A percentile compares a stretch with the other conserved stretches of the same genome.
Conservation (phyloP, 2,329 filamentous ascomycete genomes). For the Rhytidhysteron rufulum region DNA sequence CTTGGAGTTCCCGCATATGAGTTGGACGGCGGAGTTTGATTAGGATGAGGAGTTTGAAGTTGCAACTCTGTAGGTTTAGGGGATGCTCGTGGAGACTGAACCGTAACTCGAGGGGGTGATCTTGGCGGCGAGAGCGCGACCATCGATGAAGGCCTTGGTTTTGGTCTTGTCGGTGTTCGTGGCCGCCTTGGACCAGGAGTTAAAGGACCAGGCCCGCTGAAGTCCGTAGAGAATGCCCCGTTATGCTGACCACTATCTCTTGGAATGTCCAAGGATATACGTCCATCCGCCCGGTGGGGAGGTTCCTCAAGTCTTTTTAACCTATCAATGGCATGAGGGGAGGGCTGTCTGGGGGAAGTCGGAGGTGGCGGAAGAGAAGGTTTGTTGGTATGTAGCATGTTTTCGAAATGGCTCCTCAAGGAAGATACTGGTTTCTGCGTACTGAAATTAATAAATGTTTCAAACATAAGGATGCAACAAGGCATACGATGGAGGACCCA, state of each 20-base stretch:
- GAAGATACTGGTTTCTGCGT: conserved; percentile 75
- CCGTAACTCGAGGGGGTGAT: conserved; percentile 62
- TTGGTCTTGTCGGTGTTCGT: conserved; percentile 30
- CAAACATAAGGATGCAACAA: too few species aligned
- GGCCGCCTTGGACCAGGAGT: conserved; percentile 36
- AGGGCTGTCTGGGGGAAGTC: conserved; percentile 22
- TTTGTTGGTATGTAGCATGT: conserved; percentile 53
- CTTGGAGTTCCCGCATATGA: conserved; percentile 17
- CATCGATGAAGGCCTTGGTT: conserved; percentile 47
- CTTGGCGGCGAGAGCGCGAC: conserved; percentile 45
- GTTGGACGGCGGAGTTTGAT: conserved; percentile 19
- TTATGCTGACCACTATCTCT: conserved; percentile 20
- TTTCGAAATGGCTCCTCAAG: conserved; percentile 76
- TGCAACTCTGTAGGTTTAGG: conserved; percentile 44
- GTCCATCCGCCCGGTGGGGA: conserved; percentile 24
- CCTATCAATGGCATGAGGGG: conserved; percentile 28
- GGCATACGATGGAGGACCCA: conserved; percentile 69
- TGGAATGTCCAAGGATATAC: conserved; percentile 42
- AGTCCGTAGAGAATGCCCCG: conserved; percentile 30
- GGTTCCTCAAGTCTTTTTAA: conserved; percentile 25
- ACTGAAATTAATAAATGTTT: neutral
- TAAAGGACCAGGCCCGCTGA: conserved; percentile 27
- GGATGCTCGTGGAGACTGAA: conserved; percentile 69
- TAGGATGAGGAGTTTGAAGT: conserved; percentile 32
- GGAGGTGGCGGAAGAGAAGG: conserved; percentile 17